These are phyloP conservation scores for Colletotrichum filicis DNA, from an alignment of 2,329 filamentous ascomycete species.

Conservation along the genomic window DNA sequence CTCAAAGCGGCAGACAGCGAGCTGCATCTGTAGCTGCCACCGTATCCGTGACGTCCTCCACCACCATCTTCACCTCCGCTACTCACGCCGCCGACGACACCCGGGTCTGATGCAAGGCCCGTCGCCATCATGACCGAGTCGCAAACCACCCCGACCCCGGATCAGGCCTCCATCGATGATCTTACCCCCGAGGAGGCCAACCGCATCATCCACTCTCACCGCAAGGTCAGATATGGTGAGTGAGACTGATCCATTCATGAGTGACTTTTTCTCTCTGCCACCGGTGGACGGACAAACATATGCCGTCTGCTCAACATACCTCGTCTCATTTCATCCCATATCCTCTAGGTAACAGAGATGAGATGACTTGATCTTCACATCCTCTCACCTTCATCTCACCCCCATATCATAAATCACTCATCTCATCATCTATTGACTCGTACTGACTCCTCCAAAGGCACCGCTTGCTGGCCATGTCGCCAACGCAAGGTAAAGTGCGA, in stretches of 20 bases:
- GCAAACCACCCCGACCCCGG: conserved; percentile 55
- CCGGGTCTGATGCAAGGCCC: conserved; percentile 24
- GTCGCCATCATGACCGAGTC: conserved; percentile 54
- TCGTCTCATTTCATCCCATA: neutral
- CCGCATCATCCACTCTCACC: conserved; percentile 76
- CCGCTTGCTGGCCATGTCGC: conserved; percentile 74
- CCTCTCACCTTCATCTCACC: neutral
- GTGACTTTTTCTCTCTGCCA: neutral
- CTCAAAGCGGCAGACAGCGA: neutral
- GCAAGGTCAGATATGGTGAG: conserved; percentile 76
- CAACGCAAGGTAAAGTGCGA: conserved; percentile 78
- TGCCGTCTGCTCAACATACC: neutral
- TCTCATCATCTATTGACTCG: too few relatives aligned
- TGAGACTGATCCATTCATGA: conserved; percentile 28
- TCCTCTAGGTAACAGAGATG: neutral
- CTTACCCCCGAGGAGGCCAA: conserved; percentile 74
- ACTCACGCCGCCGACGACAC: neutral
- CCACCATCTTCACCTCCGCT: neutral
- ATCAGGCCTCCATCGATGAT: conserved; percentile 61
- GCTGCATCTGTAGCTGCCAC: neutral
- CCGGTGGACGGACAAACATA: neutral
- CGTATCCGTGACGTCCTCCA: neutral
- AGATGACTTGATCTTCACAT: neutral
- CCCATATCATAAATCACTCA: neutral
- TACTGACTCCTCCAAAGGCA: conserved; percentile 49